Percentiles rank a stretch among this genome's conserved stretches.
Conservation (phyloP, 2,329 filamentous ascomycete genomes). For the Mycosphaerella arachidis region DNA sequence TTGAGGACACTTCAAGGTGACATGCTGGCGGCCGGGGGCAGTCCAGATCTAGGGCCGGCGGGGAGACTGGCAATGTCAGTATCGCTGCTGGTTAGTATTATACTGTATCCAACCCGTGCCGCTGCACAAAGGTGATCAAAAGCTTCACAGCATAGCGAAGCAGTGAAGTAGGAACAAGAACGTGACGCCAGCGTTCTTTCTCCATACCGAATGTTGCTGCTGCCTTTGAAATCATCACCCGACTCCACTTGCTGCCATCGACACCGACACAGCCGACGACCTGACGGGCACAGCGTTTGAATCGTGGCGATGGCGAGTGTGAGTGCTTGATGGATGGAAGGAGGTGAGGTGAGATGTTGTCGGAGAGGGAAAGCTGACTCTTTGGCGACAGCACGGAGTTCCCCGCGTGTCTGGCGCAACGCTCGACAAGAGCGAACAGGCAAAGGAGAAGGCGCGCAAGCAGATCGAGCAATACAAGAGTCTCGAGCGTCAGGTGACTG, state of each 20-base stretch:
- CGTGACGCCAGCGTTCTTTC: neutral
- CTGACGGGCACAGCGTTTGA: neutral
- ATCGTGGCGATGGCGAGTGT: conserved; percentile 8
- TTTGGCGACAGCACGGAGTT: conserved; percentile 69
- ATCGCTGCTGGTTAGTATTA: neutral
- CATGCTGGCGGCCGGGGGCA: neutral
- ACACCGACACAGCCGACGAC: neutral
- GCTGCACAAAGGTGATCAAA: neutral
- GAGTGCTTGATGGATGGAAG: conserved; percentile 7
- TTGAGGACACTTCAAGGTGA: neutral
- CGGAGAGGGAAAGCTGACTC: conserved; percentile 8
- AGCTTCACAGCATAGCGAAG: neutral
- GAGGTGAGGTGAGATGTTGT: conserved; percentile 16
- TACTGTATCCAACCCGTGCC: neutral
- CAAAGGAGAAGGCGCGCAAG: conserved; percentile 65
- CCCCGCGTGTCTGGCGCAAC: conserved; percentile 53
- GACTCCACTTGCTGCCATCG: neutral
- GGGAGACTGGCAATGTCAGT: neutral
- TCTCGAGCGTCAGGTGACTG: conserved; percentile 63
- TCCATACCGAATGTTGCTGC: conserved; percentile 1
- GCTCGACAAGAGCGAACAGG: conserved; percentile 61
- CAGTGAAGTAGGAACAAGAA: neutral
- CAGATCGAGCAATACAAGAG: conserved; percentile 72
- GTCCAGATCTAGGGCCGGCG: neutral
- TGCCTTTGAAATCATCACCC: neutral